Base-by-base conservation (phyloP, 2,329 filamentous ascomycete genomes). In the Cucurbitaria berberidis region DNA sequence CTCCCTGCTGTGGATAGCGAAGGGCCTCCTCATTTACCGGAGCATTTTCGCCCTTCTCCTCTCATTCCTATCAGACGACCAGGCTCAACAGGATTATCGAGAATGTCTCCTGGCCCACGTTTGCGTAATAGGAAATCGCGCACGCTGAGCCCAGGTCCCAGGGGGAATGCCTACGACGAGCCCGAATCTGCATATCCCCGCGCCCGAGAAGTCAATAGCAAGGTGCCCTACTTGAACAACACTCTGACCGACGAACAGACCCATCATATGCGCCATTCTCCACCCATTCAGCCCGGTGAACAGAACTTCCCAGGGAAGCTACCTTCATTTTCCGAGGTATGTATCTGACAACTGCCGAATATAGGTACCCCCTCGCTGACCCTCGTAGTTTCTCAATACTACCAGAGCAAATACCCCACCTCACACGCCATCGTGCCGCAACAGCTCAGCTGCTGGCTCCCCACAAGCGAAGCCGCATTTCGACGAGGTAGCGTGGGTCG, bases 251-350 rank as follows among this genome's bases (percentile, higher is more conserved):
- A 43, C 24, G 19, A n/a, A 41, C 70, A 74, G 68, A 66, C 55
- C 40, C 66, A 66, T 32, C 60, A 67, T 45, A 57, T 64, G 35
- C 65, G 70, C 30, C 63, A 65, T 35, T 72, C 71, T n/a, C 71
- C 71, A 7, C 71, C 71, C 5, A 60, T 72, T 3, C 71, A 74
- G 50, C 65, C 66, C 2, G 67, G 67, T 30, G 71, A 74, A 56
- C 67, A 68, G 26, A 59, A 48, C 11, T 59, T 58, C 7, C 48
- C 57, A 8, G 63, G 56, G 5, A 65, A 65, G 21, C 64, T 74
- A 13, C 70, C 70, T 1, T 70, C 69, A 1, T 73, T 74, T 26
- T 59, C 60, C 27, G 64, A 72, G 63, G 70, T 72, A 60, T 34
- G 57, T 60, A 18, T 3, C 0, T 7, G 26, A 15, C 29, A 21